Conservation (phyloP, 1,139 yeast genomes). For the Chernovozyma sophiae-reginae region DNA sequence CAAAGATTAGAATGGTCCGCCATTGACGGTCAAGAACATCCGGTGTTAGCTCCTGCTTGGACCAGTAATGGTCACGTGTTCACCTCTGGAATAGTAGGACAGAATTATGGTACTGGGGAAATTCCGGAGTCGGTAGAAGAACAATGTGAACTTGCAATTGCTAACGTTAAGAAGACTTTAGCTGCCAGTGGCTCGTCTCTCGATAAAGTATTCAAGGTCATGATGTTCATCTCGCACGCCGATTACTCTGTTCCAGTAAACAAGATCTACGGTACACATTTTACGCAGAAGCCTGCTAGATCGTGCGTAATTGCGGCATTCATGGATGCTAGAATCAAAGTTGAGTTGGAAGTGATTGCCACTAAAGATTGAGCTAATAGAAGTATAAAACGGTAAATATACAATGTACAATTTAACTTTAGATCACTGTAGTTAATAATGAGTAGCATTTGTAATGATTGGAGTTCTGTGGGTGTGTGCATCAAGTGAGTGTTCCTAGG, state of each 20-base stretch:
- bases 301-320: slow-evolving; percentile 45
- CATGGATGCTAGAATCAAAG: slow-evolving; percentile 33
- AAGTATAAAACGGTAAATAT: neutral
- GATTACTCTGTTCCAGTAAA: slow-evolving; percentile 43
- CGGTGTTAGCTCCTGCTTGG: slow-evolving; percentile 45
- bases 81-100: slow-evolving; percentile 41
- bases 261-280: slow-evolving; percentile 43
- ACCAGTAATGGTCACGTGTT: slow-evolving; percentile 48
- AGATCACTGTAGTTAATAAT: neutral
- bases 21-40: slow-evolving; percentile 31
- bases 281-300: slow-evolving; percentile 52
- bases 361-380: slow-evolving; percentile 18
- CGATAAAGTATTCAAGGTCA: slow-evolving; percentile 49
- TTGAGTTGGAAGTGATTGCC: slow-evolving; percentile 35
- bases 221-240: slow-evolving; percentile 46
- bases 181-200: slow-evolving; percentile 46
- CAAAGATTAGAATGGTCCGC: slow-evolving; percentile 37
- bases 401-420: neutral
- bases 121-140: slow-evolving; percentile 36
- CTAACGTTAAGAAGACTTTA: slow-evolving; percentile 41
- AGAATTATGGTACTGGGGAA: slow-evolving; percentile 28
- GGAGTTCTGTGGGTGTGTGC: too few species aligned
- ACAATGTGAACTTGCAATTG: slow-evolving; percentile 45
- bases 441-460: too few species aligned
- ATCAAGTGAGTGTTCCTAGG: too few species aligned